A percentile compares a stretch with the other conserved stretches of the same genome.
phyloP scores from a whole-genome alignment of 768 basidiomycete species.

The Tylopilus vinaceipallidus region DNA sequence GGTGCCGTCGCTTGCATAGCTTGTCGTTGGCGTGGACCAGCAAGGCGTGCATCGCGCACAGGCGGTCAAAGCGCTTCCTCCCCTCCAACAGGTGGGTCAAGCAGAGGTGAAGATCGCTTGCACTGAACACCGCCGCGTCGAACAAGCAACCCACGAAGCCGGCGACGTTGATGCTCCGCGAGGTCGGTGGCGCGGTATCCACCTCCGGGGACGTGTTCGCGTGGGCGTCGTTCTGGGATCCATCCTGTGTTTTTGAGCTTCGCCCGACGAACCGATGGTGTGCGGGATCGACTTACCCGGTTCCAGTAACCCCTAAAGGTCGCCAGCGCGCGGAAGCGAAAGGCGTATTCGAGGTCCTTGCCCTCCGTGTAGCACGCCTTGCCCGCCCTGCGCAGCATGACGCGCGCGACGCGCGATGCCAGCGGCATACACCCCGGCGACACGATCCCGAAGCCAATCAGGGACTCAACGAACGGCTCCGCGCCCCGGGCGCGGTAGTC shows the following conservation, averaged over 20 bases:
- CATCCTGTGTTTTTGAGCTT: background rate
- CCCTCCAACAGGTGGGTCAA: slow-evolving; percentile 23
- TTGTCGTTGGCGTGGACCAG: slow-evolving; percentile 32
- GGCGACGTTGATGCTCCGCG: slow-evolving; percentile 29
- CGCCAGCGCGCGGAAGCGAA: slow-evolving; percentile 15
- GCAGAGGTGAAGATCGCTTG: slow-evolving; percentile 32
- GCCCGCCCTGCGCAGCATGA: slow-evolving; percentile 3
- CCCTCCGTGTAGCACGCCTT: slow-evolving; percentile 12
- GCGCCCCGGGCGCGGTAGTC: slow-evolving; percentile 21
- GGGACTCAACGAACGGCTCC: slow-evolving; percentile 14
- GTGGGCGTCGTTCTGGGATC: slow-evolving; percentile 17
- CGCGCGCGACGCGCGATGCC: slow-evolving; percentile 17
- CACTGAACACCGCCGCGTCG: slow-evolving; percentile 19
- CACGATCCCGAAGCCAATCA: slow-evolving; percentile 13
- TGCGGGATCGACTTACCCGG: slow-evolving; percentile 9
- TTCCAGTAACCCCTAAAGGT: slow-evolving; percentile 18
- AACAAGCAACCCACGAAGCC: slow-evolving; percentile 35
- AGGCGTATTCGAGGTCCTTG: slow-evolving; percentile 4
- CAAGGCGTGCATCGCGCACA: slow-evolving; percentile 37
- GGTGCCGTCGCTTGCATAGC: slow-evolving; percentile 29
- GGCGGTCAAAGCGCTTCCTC: slow-evolving; percentile 21
- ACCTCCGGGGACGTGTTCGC: background rate
- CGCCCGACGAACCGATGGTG: background rate
- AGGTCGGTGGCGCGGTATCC: slow-evolving; percentile 7
- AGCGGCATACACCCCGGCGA: slow-evolving; percentile 13